Conservation (phyloP, 2,329 filamentous ascomycete genomes). For the Talaromyces sp. region DNA sequence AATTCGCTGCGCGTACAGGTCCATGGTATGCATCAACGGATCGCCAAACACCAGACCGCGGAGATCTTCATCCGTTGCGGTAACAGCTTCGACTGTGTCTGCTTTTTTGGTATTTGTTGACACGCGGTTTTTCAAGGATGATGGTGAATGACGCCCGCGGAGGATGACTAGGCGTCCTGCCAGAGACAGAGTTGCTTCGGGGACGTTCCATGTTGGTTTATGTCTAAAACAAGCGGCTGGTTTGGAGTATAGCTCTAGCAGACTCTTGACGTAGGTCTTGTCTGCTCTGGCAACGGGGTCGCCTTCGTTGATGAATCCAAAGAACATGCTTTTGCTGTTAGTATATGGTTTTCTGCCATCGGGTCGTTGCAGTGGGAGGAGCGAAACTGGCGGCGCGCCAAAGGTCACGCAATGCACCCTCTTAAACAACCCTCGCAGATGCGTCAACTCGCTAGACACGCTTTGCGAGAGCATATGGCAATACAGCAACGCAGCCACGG, state of each 20-base stretch:
- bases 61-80: constrained; percentile 60
- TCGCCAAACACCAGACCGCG: constrained; percentile 73
- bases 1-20: constrained; percentile 65
- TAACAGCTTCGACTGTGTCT: constrained; percentile 7
- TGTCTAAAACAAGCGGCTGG: constrained; percentile 32
- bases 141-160: constrained; percentile 23
- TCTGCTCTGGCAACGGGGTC: constrained; percentile 76
- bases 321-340: constrained; percentile 64
- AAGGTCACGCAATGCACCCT: constrained; percentile 81
- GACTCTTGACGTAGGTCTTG: constrained; percentile 65
- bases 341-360: constrained; percentile 23
- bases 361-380: constrained; percentile 63
- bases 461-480: constrained; percentile 59
- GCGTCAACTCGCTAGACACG: constrained; percentile 62
- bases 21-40: constrained; percentile 75
- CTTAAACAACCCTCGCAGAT: constrained; percentile 65
- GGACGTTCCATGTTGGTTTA: constrained; percentile 55
- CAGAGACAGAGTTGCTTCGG: constrained; percentile 61
- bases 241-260: constrained; percentile 65
- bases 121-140: constrained; percentile 19
- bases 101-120: constrained; percentile 46
- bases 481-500: constrained; percentile 74
- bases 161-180: constrained; percentile 66
- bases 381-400: constrained; percentile 71
- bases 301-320: constrained; percentile 78